Conservation (phyloP, 352 stramenopile species). For the Globisporangium rhizosaccharum region DNA sequence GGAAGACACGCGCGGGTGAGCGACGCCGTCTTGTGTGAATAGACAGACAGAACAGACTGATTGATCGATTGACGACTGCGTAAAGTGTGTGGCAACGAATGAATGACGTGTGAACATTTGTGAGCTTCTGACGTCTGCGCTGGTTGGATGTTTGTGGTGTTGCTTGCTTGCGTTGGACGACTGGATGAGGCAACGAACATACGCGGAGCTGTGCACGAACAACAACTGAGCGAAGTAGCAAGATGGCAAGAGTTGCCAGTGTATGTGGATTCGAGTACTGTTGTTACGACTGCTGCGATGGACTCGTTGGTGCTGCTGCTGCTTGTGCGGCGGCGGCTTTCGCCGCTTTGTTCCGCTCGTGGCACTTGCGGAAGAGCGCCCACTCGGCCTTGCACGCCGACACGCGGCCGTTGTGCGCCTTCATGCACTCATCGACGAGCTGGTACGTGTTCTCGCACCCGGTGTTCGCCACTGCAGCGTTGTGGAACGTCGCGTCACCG, state of each 20-base stretch:
- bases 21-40: not conserved
- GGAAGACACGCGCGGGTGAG: constrained; percentile 24
- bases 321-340: constrained; percentile 11
- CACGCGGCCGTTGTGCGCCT: constrained; percentile 65
- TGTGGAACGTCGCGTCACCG: constrained; percentile 57
- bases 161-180: no score
- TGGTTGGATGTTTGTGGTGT: no score
- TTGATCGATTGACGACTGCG: not conserved
- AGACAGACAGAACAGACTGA: not conserved
- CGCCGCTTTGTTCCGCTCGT: constrained; percentile 43
- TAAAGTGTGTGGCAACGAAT: not conserved
- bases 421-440: constrained; percentile 79
- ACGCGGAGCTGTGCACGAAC: no score
- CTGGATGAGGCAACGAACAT: no score
- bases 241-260: no score
- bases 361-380: constrained; percentile 69
- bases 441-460: constrained; percentile 63
- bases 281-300: not conserved
- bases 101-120: no score
- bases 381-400: constrained; percentile 74
- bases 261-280: no score
- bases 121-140: no score
- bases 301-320: not conserved
- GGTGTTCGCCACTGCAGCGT: constrained; percentile 60
- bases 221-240: no score